Evolutionary conservation across 768 basidiomycete genomes (phyloP).

Genomic region (Trametes meyenii): DNA sequence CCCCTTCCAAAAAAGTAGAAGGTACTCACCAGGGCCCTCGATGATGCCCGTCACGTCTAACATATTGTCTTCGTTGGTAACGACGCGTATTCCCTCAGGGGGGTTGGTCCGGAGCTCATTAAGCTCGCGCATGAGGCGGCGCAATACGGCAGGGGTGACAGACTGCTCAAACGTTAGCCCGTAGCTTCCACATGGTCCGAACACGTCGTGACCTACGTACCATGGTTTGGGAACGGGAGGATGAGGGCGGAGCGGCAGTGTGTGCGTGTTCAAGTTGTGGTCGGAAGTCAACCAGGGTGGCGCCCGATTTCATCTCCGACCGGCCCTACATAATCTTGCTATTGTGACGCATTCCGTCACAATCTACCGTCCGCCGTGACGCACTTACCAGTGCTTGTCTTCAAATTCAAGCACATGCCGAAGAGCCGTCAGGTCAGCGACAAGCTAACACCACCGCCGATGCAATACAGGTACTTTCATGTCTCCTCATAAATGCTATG

Average conservation of each 20-base stretch:
- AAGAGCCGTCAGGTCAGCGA: no score
- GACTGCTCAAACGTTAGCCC: constrained; percentile 33
- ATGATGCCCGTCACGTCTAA: constrained; percentile 87
- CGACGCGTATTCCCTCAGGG: constrained; percentile 90
- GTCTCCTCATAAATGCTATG: no score
- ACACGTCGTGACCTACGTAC: background rate
- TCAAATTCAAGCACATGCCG: no score
- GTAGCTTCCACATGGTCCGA: no score
- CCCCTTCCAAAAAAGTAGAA: background rate
- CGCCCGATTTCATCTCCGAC: constrained; percentile 29
- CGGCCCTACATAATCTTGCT: constrained; percentile 7
- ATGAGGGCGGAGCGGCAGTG: background rate
- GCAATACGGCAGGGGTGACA: constrained; percentile 61
- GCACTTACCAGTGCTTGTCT: no score
- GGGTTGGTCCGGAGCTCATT: constrained; percentile 78
- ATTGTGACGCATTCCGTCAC: constrained; percentile 8
- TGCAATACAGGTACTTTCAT: no score
- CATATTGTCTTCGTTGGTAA: constrained; percentile 86
- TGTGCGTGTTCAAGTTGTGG: constrained; percentile 21
- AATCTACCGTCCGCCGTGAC: background rate
- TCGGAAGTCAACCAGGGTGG: constrained; percentile 27
- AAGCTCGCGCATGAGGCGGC: constrained; percentile 87
- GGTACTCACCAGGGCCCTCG: constrained; percentile 79
- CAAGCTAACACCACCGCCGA: no score
- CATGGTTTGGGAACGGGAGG: constrained; percentile 8